Conservation (phyloP, 306 rosid genomes). For the Vigna hirtella region DNA sequence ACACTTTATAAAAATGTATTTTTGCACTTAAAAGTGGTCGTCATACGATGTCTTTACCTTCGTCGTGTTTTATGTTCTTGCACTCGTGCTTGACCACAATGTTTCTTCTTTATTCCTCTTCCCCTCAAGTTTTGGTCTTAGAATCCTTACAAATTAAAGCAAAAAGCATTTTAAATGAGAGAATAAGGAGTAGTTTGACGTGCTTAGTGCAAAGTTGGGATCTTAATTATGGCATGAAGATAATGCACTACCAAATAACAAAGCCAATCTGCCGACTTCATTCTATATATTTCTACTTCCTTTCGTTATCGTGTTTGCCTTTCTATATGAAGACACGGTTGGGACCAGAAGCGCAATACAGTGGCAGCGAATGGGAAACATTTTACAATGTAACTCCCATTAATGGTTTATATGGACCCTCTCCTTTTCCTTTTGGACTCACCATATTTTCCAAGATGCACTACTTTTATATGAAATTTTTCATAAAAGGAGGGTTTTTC, state of each 20-base stretch:
- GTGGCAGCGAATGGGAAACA: neutral
- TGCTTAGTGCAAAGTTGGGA: neutral
- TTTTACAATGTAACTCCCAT: neutral
- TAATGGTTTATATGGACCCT: neutral
- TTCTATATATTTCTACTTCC: constrained; percentile 24
- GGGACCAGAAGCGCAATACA: constrained; percentile 44
- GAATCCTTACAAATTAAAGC: neutral
- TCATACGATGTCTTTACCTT: neutral
- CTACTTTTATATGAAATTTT: neutral
- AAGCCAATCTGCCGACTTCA: neutral
- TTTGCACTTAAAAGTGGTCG: neutral
- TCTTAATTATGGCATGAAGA: constrained; percentile 8
- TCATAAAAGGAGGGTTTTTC: no score
- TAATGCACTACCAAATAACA: constrained; percentile 35
- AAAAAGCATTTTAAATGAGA: neutral
- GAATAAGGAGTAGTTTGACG: constrained; percentile 5
- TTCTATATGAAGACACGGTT: constrained; percentile 7
- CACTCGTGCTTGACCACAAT: neutral
- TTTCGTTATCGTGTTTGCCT: constrained; percentile 30
- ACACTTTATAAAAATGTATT: neutral
- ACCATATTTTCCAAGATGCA: neutral
- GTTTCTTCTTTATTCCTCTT: neutral
- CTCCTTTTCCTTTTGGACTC: neutral
- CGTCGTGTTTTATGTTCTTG: constrained; percentile 3
- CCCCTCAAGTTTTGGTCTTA: neutral